phyloP scores from a whole-genome alignment of 176 grass and related monocot genomes.

The Hordeum vulgare region DNA sequence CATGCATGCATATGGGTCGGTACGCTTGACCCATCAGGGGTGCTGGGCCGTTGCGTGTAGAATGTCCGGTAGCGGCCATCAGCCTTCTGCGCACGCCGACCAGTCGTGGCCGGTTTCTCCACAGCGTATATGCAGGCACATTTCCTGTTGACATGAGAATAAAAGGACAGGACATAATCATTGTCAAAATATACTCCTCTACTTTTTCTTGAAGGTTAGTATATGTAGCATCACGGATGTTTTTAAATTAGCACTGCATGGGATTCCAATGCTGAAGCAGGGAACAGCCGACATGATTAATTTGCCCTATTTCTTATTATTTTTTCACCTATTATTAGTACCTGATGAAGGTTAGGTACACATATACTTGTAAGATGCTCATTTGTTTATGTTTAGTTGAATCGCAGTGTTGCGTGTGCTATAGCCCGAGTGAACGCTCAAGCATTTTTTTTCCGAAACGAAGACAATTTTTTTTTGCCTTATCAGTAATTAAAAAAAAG shows the following conservation, averaged over 20 bases:
- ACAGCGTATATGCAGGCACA: not conserved
- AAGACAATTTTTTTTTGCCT: too few relatives aligned
- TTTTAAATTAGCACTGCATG: not conserved
- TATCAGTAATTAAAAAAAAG: too few relatives aligned
- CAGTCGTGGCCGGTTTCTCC: not conserved
- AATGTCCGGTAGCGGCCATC: not conserved
- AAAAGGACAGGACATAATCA: not conserved
- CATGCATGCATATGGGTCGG: not conserved
- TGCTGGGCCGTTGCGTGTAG: not conserved
- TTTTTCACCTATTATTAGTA: not conserved
- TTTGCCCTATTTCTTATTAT: not conserved
- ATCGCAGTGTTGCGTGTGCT: not conserved
- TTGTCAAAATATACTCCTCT: too few relatives aligned
- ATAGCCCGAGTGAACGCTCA: too few relatives aligned
- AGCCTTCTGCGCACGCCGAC: constrained; percentile 3
- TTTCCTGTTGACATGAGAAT: not conserved
- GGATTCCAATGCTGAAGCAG: not conserved
- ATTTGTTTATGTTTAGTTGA: not conserved
- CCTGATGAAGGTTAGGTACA: not conserved
- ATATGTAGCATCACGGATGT: not conserved
- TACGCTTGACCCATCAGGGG: constrained; percentile 23
- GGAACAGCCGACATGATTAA: not conserved
- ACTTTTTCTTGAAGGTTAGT: not conserved
- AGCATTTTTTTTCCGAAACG: too few relatives aligned
- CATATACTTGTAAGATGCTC: not conserved